These are phyloP conservation scores for Fusarium secorum DNA, from an alignment of 2,329 filamentous ascomycete species.

Conservation along the genomic window DNA sequence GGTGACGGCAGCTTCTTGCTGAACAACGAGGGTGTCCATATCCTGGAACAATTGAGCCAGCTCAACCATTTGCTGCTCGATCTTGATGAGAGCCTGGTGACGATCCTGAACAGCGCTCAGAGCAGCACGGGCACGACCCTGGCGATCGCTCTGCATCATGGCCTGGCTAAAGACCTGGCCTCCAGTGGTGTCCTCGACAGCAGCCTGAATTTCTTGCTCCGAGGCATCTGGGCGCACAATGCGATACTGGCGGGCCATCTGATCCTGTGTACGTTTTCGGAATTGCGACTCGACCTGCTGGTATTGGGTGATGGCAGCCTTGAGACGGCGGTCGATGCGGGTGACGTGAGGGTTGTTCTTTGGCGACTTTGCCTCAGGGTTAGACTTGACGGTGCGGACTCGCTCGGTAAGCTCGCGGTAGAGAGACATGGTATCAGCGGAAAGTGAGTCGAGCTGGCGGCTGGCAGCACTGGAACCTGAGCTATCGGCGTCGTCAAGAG, in stretches of 20 bases:
- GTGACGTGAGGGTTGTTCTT: slow-evolving; percentile 83
- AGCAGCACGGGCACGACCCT: slow-evolving; percentile 81
- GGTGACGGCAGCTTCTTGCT: slow-evolving; percentile 82
- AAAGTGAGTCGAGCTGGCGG: slow-evolving; percentile 75
- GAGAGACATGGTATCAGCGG: slow-evolving; percentile 80
- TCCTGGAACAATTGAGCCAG: slow-evolving; percentile 88
- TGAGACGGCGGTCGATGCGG: slow-evolving; percentile 79
- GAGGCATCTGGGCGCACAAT: slow-evolving; percentile 86
- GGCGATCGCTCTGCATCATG: slow-evolving; percentile 80
- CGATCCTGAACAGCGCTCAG: slow-evolving; percentile 82
- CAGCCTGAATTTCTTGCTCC: slow-evolving; percentile 78
- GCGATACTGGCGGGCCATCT: slow-evolving; percentile 87
- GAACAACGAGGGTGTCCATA: slow-evolving; percentile 82
- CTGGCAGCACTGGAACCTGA: slow-evolving; percentile 70
- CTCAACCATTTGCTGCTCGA: slow-evolving; percentile 88
- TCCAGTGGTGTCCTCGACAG: slow-evolving; percentile 74
- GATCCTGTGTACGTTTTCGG: slow-evolving; percentile 79
- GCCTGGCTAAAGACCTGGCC: slow-evolving; percentile 89
- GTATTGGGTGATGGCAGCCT: slow-evolving; percentile 81
- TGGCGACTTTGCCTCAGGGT: slow-evolving; percentile 75
- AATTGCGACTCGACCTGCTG: slow-evolving; percentile 82
- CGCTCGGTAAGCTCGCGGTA: slow-evolving; percentile 83
- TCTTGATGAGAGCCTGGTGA: slow-evolving; percentile 88
- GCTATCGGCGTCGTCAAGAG: slow-evolving; percentile 78
- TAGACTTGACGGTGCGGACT: slow-evolving; percentile 83